Conservation (phyloP, 139 green algal genomes). For the Picochlorum sp. region DNA sequence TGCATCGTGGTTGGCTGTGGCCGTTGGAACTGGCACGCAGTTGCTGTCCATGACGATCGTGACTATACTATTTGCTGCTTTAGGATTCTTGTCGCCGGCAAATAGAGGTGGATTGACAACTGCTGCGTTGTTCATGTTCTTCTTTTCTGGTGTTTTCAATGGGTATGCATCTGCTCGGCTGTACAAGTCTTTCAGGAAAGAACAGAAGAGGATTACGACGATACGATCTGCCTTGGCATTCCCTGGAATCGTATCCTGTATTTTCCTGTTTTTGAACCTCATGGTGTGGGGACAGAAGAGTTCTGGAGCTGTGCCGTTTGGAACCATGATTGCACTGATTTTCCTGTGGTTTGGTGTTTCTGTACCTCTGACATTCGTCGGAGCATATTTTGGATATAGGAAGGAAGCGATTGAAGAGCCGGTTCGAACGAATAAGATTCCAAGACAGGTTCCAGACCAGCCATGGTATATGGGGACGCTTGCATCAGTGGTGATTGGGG, state of each 20-base stretch:
- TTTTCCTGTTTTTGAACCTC: slow-evolving; percentile 93
- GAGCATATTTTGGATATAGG: slow-evolving; percentile 94
- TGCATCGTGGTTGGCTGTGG: slow-evolving; percentile 72
- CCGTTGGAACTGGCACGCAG: slow-evolving; percentile 89
- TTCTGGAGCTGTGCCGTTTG: slow-evolving; percentile 88
- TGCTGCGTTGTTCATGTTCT: slow-evolving; percentile 93
- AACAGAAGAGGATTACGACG: slow-evolving; percentile 79
- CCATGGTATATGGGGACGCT: slow-evolving; percentile 93
- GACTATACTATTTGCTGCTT: slow-evolving; percentile 91
- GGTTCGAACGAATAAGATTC: slow-evolving; percentile 98
- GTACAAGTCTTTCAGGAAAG: slow-evolving; percentile 75
- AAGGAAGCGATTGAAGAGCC: slow-evolving; percentile 75
- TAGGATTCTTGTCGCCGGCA: slow-evolving; percentile 93
- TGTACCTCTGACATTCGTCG: slow-evolving; percentile 90
- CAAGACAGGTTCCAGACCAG: slow-evolving; percentile 93
- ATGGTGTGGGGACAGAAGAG: slow-evolving; percentile 90
- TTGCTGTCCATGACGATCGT: slow-evolving; percentile 86
- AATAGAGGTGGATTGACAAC: slow-evolving; percentile 98
- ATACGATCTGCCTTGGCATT: slow-evolving; percentile 86
- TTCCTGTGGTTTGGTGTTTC: slow-evolving; percentile 98
- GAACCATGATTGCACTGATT: slow-evolving; percentile 89
- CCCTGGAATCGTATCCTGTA: slow-evolving; percentile 75
- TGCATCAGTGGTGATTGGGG: slow-evolving; percentile 87
- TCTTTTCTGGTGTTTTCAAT: slow-evolving; percentile 93
- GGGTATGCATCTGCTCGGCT: slow-evolving; percentile 88